Conservation (phyloP, 2,329 filamentous ascomycete species). For the Epichloe hybrida region DNA sequence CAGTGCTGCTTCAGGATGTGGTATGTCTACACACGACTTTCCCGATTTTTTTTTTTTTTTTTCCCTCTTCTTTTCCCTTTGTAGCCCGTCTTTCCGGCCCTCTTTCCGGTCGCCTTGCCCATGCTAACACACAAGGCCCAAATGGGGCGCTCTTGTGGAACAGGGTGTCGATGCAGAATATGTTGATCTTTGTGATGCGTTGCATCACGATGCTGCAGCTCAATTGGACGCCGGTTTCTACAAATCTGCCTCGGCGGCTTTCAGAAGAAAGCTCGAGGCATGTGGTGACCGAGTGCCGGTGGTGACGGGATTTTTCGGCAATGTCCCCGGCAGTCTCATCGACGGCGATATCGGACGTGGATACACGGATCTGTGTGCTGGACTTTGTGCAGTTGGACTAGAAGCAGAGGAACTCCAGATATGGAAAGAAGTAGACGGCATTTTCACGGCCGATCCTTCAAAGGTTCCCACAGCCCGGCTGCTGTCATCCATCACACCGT, state of each 20-base stretch:
- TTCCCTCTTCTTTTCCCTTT: not conserved
- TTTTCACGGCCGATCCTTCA: conserved; percentile 72
- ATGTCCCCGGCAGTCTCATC: conserved; percentile 79
- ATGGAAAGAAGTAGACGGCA: conserved; percentile 98
- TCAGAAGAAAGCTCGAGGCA: conserved; percentile 49
- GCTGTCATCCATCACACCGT: conserved; percentile 78
- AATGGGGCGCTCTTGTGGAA: conserved; percentile 13
- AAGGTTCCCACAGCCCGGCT: conserved; percentile 90
- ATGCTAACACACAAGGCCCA: conserved; percentile 1
- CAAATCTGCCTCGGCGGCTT: conserved; percentile 43
- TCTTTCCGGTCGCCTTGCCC: not conserved
- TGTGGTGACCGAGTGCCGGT: conserved; percentile 61
- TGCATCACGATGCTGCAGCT: conserved; percentile 50
- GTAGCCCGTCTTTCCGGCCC: not conserved
- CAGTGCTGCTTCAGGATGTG: conserved; percentile 65
- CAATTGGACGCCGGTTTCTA: conserved; percentile 59
- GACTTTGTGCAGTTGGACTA: conserved; percentile 80
- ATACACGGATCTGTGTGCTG: conserved; percentile 93
- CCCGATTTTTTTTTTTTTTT: not conserved
- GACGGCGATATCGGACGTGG: conserved; percentile 82
- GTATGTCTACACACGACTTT: conserved; percentile 20
- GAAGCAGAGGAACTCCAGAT: conserved; percentile 82
- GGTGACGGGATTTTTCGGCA: conserved; percentile 88
- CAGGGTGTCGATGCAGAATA: conserved; percentile 74
- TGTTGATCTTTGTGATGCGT: conserved; percentile 73